Evolutionary conservation across 352 stramenopile species (phyloP).

Genomic region (Aphanomyces astaci): DNA sequence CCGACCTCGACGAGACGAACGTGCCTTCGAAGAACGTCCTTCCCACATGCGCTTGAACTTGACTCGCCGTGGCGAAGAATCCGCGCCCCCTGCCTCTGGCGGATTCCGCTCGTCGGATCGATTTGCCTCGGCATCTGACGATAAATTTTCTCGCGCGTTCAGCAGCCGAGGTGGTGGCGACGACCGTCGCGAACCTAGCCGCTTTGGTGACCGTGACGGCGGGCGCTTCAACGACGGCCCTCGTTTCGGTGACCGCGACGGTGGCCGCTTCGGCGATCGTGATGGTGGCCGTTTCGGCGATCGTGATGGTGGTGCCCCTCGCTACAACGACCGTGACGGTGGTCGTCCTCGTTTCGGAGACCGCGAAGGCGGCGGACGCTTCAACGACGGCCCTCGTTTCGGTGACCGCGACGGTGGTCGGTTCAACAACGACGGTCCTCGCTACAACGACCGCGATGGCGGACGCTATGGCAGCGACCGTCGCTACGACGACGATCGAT

Average conservation of each 20-base stretch:
- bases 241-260: slow-evolving; percentile 29
- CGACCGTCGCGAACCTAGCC: slow-evolving; percentile 12
- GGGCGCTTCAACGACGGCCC: slow-evolving; percentile 21
- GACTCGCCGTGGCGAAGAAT: slow-evolving; percentile 34
- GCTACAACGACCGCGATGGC: slow-evolving; percentile 26
- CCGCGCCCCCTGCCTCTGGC: slow-evolving; percentile 15
- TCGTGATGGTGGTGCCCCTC: slow-evolving; percentile 14
- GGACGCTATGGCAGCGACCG: slow-evolving; percentile 24
- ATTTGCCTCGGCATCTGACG: slow-evolving; percentile 30
- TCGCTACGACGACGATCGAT: slow-evolving; percentile 31
- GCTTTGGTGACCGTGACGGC: slow-evolving; percentile 23
- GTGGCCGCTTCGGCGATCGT: slow-evolving; percentile 27
- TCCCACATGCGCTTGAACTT: slow-evolving; percentile 73
- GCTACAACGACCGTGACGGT: slow-evolving; percentile 27
- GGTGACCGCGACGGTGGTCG: slow-evolving; percentile 24
- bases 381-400: slow-evolving; percentile 25
- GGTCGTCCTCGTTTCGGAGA: slow-evolving; percentile 24
- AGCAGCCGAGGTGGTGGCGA: slow-evolving; percentile 22
- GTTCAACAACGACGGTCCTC: slow-evolving; percentile 24
- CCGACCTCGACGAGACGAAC: slow-evolving; percentile 42
- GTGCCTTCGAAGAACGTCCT: slow-evolving; percentile 48
- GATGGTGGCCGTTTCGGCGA: slow-evolving; percentile 28
- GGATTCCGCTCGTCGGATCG: slow-evolving; percentile 27
- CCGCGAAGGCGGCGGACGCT: slow-evolving; percentile 22
- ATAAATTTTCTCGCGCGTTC: slow-evolving; percentile 54